These are phyloP conservation scores for Gentiana macrophylla DNA, from an alignment of 257 asterid genomes.

Conservation along the genomic window DNA sequence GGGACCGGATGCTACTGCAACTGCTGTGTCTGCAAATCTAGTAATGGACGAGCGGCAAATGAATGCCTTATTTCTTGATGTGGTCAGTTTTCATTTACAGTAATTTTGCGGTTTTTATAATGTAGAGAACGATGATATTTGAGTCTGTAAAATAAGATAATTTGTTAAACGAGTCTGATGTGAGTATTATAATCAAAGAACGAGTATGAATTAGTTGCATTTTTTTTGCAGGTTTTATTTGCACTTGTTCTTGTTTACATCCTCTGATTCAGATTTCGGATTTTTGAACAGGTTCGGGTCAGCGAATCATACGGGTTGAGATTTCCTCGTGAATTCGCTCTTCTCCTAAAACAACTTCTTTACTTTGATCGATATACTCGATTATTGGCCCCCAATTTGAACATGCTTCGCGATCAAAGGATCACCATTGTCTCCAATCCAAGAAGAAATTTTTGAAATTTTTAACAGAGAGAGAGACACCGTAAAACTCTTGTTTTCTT, in stretches of 20 bases:
- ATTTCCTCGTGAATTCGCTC: conserved; percentile 97
- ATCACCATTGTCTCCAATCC: conserved; percentile 52
- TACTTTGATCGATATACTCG: conserved; percentile 93
- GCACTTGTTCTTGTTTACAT: neutral
- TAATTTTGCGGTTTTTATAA: neutral
- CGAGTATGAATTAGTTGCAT: no score
- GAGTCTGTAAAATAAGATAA: no score
- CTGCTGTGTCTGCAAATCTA: conserved; percentile 77
- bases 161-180: no score
- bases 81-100: conserved; percentile 39
- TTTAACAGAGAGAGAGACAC: conserved; percentile 20
- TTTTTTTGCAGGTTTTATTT: no score
- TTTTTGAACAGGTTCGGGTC: conserved; percentile 58
- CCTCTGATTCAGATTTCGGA: neutral
- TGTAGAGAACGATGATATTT: neutral
- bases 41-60: conserved; percentile 81
- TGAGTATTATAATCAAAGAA: no score
- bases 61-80: conserved; percentile 87
- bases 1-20: conserved; percentile 54
- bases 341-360: conserved; percentile 90
- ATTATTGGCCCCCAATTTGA: conserved; percentile 82
- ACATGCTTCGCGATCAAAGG: conserved; percentile 95
- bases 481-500: conserved; percentile 1
- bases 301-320: conserved; percentile 92
- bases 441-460: conserved; percentile 8